Base-by-base conservation (phyloP, 73 alveolate species). In the Tetrahymena malaccensis region DNA sequence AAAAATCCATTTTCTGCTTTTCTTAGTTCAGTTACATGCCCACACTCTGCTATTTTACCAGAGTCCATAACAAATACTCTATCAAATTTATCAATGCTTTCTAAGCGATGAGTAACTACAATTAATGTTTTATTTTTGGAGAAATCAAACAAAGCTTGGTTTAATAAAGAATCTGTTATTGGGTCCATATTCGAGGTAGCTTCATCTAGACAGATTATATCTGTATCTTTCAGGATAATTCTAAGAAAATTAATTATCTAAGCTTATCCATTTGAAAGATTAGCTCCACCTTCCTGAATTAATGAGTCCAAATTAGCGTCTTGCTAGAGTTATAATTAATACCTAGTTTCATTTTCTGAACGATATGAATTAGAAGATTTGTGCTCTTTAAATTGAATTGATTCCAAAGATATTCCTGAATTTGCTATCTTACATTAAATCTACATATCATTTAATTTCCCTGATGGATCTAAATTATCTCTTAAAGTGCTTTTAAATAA, bases 391-490 rank as follows among this genome's bases (percentile, higher is more conserved):
- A 43, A 35, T 35, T 55, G 40, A 94, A 25, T 38, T 37, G 56
- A 43, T 1, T 94, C 94, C 40, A 94, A 13, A 96, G 44, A 40
- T 40, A 96, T 22, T 94, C 57, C 22, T 16, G 96, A 96, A 35
- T 97, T 85, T 21, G 97, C 94, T 43, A 98, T 94, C 85, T 96
- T 96, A 22, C 84, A 13, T 85, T 94, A 89, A 34, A 98, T 96
- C 35, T 94, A 94, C 19, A 95, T 94, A 44, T 96, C 97, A 37
- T 93, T 83, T 85, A 94, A 95, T 58, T 94, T 94, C 50, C 95
- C 93, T 96, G 96, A 94, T 9, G 99, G 99, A 97, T 98, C 99
- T 25, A 98, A 89, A 94, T 98, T 98, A 37, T 97, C 99, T 96
- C 98, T 98, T 10, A 98, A 56, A 34, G 97, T 94, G 31, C 97